Evolutionary conservation across 495 filamentous ascomycete species (phyloP).

Genomic region (Lasiosphaeria miniovina): DNA sequence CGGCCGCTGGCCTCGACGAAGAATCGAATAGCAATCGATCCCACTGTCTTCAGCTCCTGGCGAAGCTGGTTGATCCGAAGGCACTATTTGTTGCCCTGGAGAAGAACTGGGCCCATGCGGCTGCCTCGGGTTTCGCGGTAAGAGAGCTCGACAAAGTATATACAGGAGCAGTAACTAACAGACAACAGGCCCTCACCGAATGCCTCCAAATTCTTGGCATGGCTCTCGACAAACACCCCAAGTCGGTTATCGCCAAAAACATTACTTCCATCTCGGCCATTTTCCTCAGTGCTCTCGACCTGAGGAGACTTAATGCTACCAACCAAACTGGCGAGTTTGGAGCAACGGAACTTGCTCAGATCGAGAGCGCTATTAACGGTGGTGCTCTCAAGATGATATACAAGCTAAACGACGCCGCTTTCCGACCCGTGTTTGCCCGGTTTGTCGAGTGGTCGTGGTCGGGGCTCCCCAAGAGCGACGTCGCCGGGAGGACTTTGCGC

Average conservation of each 20-base stretch:
- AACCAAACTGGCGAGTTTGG: slow-evolving; percentile 21
- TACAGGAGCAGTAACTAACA: slow-evolving; percentile 24
- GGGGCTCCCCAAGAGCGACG: slow-evolving; percentile 59
- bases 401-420: slow-evolving; percentile 93
- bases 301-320: slow-evolving; percentile 52
- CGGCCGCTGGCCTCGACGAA: slow-evolving; percentile 52
- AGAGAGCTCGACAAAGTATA: slow-evolving; percentile 21
- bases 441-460: slow-evolving; percentile 73
- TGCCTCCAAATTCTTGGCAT: slow-evolving; percentile 61
- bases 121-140: slow-evolving; percentile 56
- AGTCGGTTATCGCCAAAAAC: slow-evolving; percentile 69
- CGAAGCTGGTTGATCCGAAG: slow-evolving; percentile 69
- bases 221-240: slow-evolving; percentile 71
- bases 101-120: slow-evolving; percentile 64
- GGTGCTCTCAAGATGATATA: slow-evolving; percentile 83
- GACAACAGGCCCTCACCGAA: slow-evolving; percentile 58
- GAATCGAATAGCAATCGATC: slow-evolving; percentile 60
- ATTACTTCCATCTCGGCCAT: slow-evolving; percentile 62
- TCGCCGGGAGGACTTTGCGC: slow-evolving; percentile 51
- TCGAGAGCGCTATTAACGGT: slow-evolving; percentile 65
- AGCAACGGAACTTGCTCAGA: slow-evolving; percentile 28
- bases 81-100: slow-evolving; percentile 63
- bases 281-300: slow-evolving; percentile 68
- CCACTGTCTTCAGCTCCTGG: slow-evolving; percentile 66
- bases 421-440: slow-evolving; percentile 85